A percentile compares a stretch with the other conserved stretches of the same genome.
Evolutionary conservation across 352 stramenopile genomes (phyloP).

Genomic region (Globisporangium radiosum): DNA sequence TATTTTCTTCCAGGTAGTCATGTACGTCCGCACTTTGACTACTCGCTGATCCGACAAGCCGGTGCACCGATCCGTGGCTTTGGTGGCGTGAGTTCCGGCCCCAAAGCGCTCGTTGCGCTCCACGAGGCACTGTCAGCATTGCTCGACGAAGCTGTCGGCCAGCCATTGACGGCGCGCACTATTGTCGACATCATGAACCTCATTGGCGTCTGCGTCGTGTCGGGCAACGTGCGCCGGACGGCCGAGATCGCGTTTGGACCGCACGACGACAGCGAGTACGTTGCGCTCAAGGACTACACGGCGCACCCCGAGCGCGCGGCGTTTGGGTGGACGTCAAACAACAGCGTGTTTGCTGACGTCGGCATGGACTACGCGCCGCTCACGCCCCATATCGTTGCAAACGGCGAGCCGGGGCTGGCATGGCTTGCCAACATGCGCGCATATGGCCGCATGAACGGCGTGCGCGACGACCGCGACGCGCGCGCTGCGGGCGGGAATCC

Average conservation of each 20-base stretch:
- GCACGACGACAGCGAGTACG: conserved; percentile 79
- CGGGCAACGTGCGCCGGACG: conserved; percentile 89
- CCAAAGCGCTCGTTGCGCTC: conserved; percentile 61
- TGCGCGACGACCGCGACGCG: conserved; percentile 73
- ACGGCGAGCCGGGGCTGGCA: conserved; percentile 91
- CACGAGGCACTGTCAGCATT: conserved; percentile 56
- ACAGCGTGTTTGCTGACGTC: conserved; percentile 89
- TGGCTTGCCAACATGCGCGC: conserved; percentile 93
- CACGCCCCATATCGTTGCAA: conserved; percentile 75
- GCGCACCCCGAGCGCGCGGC: conserved; percentile 83
- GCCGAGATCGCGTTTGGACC: conserved; percentile 93
- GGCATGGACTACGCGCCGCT: conserved; percentile 91
- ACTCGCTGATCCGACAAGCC: conserved; percentile 72
- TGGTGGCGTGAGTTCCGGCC: conserved; percentile 85
- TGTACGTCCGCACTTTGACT: conserved; percentile 60
- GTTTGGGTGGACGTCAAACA: conserved; percentile 93
- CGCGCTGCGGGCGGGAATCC: conserved; percentile 87
- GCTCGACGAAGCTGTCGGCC: conserved; percentile 43
- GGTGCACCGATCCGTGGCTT: conserved; percentile 88
- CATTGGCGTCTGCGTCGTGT: conserved; percentile 87
- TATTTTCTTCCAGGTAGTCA: conserved; percentile 58
- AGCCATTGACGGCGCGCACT: conserved; percentile 46
- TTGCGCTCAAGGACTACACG: conserved; percentile 90
- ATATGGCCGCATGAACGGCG: conserved; percentile 87
- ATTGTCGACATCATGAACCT: conserved; percentile 95